Evolutionary conservation across 2,329 filamentous ascomycete species (phyloP).

Genomic region (Cladosporium sp.): DNA sequence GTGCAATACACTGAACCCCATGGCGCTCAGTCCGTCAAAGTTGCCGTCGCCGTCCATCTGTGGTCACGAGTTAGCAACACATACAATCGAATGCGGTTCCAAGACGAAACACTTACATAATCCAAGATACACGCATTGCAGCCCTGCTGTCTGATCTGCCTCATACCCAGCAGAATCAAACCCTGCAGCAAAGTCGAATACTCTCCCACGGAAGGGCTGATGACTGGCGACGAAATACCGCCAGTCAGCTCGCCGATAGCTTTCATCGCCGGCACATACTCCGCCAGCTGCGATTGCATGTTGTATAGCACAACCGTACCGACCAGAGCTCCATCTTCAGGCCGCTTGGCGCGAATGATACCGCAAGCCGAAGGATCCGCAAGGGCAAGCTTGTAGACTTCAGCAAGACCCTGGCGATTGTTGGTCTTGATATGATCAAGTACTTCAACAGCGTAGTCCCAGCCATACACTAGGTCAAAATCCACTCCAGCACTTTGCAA

Average conservation of each 20-base stretch:
- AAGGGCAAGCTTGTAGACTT: conserved; percentile 73
- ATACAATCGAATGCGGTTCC: not conserved
- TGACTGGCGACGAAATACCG: conserved; percentile 75
- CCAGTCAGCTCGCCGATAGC: conserved; percentile 58
- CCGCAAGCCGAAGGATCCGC: conserved; percentile 67
- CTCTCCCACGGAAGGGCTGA: conserved; percentile 61
- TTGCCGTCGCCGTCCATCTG: conserved; percentile 68
- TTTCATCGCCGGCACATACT: conserved; percentile 64
- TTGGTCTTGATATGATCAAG: conserved; percentile 69
- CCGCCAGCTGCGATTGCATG: conserved; percentile 61
- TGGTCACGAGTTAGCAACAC: conserved; percentile 12
- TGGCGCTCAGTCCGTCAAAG: conserved; percentile 66
- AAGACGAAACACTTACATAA: conserved; percentile 57
- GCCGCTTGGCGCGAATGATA: conserved; percentile 74
- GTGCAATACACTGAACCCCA: conserved; percentile 76
- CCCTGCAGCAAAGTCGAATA: conserved; percentile 73
- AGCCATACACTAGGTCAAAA: conserved; percentile 78
- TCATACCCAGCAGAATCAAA: conserved; percentile 71
- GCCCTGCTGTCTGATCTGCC: conserved; percentile 75
- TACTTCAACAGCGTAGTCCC: conserved; percentile 69
- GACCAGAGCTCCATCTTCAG: conserved; percentile 61
- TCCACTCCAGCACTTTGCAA: conserved; percentile 68
- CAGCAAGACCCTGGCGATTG: conserved; percentile 70
- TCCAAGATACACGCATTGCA: conserved; percentile 69
- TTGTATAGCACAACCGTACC: conserved; percentile 78